Percentiles rank a stretch among this genome's conserved stretches.
phyloP scores from a whole-genome alignment of 768 basidiomycete genomes.

The Trametopsis cervina region DNA sequence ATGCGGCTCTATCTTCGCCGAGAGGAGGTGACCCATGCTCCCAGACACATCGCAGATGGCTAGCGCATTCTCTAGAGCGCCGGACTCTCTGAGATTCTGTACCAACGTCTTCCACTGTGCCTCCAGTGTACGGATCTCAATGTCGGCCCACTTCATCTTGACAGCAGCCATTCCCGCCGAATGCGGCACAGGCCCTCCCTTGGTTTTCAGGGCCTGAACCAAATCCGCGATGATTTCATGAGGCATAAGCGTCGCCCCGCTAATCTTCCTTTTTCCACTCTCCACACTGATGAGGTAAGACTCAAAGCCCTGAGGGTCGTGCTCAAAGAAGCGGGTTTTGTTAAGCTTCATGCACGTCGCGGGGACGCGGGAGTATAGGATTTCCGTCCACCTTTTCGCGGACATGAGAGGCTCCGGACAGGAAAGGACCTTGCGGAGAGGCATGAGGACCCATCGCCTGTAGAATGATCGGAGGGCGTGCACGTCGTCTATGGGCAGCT shows the following conservation, averaged over 20 bases:
- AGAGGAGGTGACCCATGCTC: slow-evolving; percentile 47
- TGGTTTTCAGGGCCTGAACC: too few relatives aligned
- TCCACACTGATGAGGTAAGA: slow-evolving; percentile 52
- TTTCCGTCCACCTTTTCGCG: slow-evolving; percentile 47
- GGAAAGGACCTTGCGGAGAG: slow-evolving; percentile 38
- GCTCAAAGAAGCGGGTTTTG: slow-evolving; percentile 44
- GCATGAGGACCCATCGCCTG: slow-evolving; percentile 52
- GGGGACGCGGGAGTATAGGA: slow-evolving; percentile 51
- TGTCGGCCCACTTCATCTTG: slow-evolving; percentile 25
- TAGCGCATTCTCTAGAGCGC: slow-evolving; percentile 52
- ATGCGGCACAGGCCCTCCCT: neutral
- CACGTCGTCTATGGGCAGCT: slow-evolving; percentile 30
- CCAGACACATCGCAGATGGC: slow-evolving; percentile 73
- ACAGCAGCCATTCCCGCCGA: slow-evolving; percentile 1
- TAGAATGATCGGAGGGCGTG: slow-evolving; percentile 48
- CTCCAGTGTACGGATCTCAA: slow-evolving; percentile 41
- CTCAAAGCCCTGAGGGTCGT: slow-evolving; percentile 54
- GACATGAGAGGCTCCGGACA: slow-evolving; percentile 62
- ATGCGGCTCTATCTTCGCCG: neutral
- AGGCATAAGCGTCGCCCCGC: slow-evolving; percentile 62
- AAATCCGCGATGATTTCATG: slow-evolving; percentile 36
- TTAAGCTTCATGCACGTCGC: slow-evolving; percentile 58
- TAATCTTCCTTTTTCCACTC: slow-evolving; percentile 46
- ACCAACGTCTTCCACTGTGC: slow-evolving; percentile 64
- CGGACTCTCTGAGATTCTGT: slow-evolving; percentile 41